Percentiles rank a stretch among this genome's conserved stretches.
phyloP scores from a whole-genome alignment of 2,329 filamentous ascomycete species.

The Falciphora oryzae region DNA sequence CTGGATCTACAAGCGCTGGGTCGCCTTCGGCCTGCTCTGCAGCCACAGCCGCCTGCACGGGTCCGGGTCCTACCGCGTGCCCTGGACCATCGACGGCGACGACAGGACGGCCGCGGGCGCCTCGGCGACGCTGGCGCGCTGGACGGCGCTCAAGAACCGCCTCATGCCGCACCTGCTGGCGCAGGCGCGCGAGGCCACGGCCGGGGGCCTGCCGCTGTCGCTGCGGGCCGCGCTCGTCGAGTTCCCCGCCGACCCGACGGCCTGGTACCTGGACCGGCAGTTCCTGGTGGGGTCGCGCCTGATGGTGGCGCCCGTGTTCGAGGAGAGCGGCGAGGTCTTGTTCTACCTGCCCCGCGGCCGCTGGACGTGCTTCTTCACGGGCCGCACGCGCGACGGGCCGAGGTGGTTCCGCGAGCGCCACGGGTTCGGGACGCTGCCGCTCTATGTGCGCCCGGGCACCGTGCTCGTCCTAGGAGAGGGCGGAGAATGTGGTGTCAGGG shows the following conservation, averaged over 20 bases:
- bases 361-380: constrained; percentile 44
- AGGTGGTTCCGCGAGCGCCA: constrained; percentile 57
- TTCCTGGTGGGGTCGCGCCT: constrained; percentile 67
- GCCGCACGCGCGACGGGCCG: constrained; percentile 42
- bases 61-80: constrained; percentile 65
- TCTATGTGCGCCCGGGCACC: constrained; percentile 41
- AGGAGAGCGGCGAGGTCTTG: constrained; percentile 55
- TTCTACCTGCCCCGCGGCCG: constrained; percentile 54
- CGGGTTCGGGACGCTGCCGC: constrained; percentile 50
- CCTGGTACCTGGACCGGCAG: constrained; percentile 63
- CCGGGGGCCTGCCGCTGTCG: constrained; percentile 27
- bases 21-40: constrained; percentile 67
- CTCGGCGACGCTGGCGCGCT: constrained; percentile 42
- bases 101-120: constrained; percentile 49
- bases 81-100: constrained; percentile 65
- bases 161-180: constrained; percentile 48
- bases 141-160: constrained; percentile 43
- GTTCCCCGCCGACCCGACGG: constrained; percentile 64
- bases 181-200: constrained; percentile 28
- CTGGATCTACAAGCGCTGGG: constrained; percentile 72
- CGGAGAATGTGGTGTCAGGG: not conserved
- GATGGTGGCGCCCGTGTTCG: constrained; percentile 59
- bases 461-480: not conserved
- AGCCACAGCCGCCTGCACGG: constrained; percentile 67
- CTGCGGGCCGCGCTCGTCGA: constrained; percentile 63